Conservation (phyloP, 495 filamentous ascomycete genomes). For the Bombardia bombarda region DNA sequence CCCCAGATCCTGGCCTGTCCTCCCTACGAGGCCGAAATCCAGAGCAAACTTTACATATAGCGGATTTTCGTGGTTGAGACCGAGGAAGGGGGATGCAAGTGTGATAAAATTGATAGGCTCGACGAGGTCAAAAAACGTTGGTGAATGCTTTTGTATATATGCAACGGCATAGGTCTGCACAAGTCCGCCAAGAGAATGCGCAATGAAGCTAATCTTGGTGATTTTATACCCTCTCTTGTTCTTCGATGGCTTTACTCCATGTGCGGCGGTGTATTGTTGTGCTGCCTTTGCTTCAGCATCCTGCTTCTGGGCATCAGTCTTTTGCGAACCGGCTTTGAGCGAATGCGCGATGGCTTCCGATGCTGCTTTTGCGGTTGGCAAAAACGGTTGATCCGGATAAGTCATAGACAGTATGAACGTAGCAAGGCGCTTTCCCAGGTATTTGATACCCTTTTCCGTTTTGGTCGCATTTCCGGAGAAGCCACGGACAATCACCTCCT, state of each 20-base stretch:
- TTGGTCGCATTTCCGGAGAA: constrained; percentile 83
- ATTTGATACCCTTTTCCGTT: constrained; percentile 93
- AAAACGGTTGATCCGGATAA: constrained; percentile 82
- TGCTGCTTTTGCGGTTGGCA: constrained; percentile 55
- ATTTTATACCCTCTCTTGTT: constrained; percentile 68
- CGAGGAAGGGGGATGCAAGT: constrained; percentile 84
- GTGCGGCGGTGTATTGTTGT: constrained; percentile 39
- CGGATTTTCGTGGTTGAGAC: constrained; percentile 94
- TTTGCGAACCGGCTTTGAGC: constrained; percentile 20
- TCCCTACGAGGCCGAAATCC: constrained; percentile 89
- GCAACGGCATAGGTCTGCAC: constrained; percentile 94
- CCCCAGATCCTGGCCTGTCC: constrained; percentile 90
- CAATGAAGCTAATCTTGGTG: constrained; percentile 93
- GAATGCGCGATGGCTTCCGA: constrained; percentile 30
- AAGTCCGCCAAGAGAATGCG: constrained; percentile 84
- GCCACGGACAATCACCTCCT: constrained; percentile 89
- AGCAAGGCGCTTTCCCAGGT: constrained; percentile 90
- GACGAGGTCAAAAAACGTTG: constrained; percentile 80
- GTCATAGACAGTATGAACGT: constrained; percentile 82
- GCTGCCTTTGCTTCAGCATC: constrained; percentile 24
- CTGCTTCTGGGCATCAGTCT: too few relatives aligned
- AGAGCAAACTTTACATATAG: constrained; percentile 95
- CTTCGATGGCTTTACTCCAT: constrained; percentile 6
- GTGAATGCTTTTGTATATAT: constrained; percentile 95
- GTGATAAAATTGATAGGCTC: constrained; percentile 88